Percentiles rank a stretch among this genome's conserved stretches.
Conservation (phyloP, 164 flowering plant genomes). For the Aristolochia californica region DNA sequence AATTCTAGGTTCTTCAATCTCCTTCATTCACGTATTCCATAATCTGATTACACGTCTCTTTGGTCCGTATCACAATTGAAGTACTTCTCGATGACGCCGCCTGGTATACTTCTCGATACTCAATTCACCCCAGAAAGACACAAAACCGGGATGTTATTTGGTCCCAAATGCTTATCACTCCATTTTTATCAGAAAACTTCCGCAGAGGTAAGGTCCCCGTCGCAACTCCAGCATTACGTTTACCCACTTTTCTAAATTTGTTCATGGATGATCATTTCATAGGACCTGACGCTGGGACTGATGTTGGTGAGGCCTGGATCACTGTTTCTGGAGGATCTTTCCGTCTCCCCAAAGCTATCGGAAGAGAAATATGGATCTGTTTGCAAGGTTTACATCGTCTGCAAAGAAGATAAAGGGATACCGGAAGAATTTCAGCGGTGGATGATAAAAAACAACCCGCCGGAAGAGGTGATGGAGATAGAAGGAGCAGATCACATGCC, state of each 20-base stretch:
- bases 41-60: too few relatives aligned
- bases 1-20: neutral
- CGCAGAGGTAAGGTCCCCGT: neutral
- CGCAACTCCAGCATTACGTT: neutral
- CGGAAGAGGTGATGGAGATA: slow-evolving; percentile 10
- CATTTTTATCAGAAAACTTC: neutral
- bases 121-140: neutral
- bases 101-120: neutral
- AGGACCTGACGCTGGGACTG: neutral
- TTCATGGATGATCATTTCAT: neutral
- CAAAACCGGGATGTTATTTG: neutral
- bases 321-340: slow-evolving; percentile 11
- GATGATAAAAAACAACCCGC: slow-evolving; percentile 12
- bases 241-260: neutral
- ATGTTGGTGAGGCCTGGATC: slow-evolving; percentile 13
- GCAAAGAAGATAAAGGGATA: slow-evolving; percentile 9
- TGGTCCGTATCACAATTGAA: too few relatives aligned
- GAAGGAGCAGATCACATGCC: slow-evolving; percentile 16
- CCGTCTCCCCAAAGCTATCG: slow-evolving; percentile 7
- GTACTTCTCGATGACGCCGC: neutral
- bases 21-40: too few relatives aligned
- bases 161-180: neutral
- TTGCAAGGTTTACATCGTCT: slow-evolving; percentile 3
- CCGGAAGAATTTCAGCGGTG: slow-evolving; percentile 2
- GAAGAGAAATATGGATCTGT: slow-evolving; percentile 10